A percentile compares a stretch with the other conserved stretches of the same genome.
Evolutionary conservation across 225 moss, liverwort and hornwort genomes (phyloP).

Genomic region (Pseudoscleropodium purum): DNA sequence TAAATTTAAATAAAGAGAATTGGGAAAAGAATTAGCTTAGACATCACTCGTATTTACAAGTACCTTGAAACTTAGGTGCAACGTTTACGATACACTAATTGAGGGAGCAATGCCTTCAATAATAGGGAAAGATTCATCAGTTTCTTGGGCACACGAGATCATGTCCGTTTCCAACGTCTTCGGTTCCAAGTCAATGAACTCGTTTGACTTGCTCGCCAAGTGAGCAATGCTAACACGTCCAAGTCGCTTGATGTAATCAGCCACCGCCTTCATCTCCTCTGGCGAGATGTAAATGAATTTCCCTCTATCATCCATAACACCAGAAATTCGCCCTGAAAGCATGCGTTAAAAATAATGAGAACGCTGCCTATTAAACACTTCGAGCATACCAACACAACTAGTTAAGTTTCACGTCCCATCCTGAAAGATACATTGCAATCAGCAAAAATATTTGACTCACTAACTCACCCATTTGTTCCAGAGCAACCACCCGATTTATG

Average conservation of each 20-base stretch:
- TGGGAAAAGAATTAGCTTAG: not conserved
- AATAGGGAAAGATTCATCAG: slow-evolving; percentile 5
- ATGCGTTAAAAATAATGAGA: not conserved
- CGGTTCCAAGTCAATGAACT: slow-evolving; percentile 87
- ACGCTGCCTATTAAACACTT: not conserved
- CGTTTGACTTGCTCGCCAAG: slow-evolving; percentile 84
- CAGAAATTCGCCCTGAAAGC: slow-evolving; percentile 77
- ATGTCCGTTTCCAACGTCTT: slow-evolving; percentile 57
- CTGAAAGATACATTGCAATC: not conserved
- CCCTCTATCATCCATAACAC: slow-evolving; percentile 97
- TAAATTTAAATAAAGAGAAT: no score
- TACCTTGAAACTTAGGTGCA: not conserved
- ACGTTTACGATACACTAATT: slow-evolving; percentile 7
- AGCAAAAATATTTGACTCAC: not conserved
- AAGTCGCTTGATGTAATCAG: slow-evolving; percentile 84
- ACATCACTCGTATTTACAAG: not conserved
- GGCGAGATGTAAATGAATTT: slow-evolving; percentile 97
- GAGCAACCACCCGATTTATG: slow-evolving; percentile 76
- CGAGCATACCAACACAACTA: not conserved
- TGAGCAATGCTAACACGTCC: slow-evolving; percentile 96
- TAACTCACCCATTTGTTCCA: slow-evolving; percentile 91
- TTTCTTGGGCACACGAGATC: slow-evolving; percentile 28
- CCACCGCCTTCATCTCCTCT: slow-evolving; percentile 97
- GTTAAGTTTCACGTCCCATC: not conserved
- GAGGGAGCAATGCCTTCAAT: not conserved